Base-by-base conservation (phyloP, 371 early-diverging fungal species). In the Circinella umbellata region DNA sequence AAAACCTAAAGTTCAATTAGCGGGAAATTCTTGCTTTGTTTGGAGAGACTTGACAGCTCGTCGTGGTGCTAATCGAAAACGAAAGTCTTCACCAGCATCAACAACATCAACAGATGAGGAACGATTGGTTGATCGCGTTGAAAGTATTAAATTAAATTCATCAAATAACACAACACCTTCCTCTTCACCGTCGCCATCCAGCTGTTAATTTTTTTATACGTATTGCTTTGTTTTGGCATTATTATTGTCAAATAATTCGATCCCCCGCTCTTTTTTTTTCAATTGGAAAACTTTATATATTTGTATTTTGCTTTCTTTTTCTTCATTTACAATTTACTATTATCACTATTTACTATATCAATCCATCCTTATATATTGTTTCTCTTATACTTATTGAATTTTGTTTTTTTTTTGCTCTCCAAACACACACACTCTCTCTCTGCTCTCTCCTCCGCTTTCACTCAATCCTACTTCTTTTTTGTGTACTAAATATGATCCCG, bases 1-100 rank as follows among this genome's bases (percentile, higher is more conserved):
- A 20, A 84, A 82, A 66, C 82, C 84, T 4, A 84, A 84, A 54
- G 76, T 75, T 62, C 79, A 80, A 61, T 53, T 84, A 5, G 80
- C 74, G 11, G 84, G 84, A 27, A 84, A 84, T 51, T 80, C 78
- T 4, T 84, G 84, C 60, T 84, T 82, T 70, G 84, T 84, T 53
- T 84, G 84, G 84, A 71, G 80, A 36, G 82, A 82, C 69, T 61
- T 80, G 17, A 82, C 80, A 51, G 80, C 80, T 46, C 67, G 73
- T 10, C 73, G 78, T 57, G 73, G 80, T 11, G 71, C 80, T 14
- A 80, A 80, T 59, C 75, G 75, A 13, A 64, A 49, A 51, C 46
- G 35, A 10, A 27, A 27, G 15, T 51, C n/a, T n/a, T n/a, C 51
- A 13, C 14, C 51, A 13, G 15, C 51, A 13, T 17, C 17, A 14